Evolutionary conservation across 2,329 filamentous ascomycete genomes (phyloP).

Genomic region (Aspergillus pseudoglaucus): DNA sequence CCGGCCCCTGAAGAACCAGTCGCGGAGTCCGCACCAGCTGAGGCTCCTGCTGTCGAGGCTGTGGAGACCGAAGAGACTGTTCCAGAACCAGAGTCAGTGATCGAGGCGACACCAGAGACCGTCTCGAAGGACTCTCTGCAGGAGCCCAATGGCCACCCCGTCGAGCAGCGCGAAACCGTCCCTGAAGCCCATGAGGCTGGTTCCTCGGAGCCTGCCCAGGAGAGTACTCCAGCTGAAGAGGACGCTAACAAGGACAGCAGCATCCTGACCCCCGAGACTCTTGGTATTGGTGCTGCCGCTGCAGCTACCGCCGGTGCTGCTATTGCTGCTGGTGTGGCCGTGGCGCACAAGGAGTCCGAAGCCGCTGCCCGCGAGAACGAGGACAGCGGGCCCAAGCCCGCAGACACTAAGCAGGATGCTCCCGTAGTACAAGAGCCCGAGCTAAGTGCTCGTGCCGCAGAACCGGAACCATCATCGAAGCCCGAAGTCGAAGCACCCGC

Average conservation of each 20-base stretch:
- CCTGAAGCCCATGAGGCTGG: constrained; percentile 1
- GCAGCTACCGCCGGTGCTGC: constrained; percentile 19
- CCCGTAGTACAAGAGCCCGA: constrained; percentile 18
- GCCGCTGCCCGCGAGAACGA: constrained; percentile 8
- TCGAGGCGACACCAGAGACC: not conserved
- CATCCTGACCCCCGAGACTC: constrained; percentile 15
- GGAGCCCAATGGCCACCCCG: too few relatives aligned
- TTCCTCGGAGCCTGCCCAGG: constrained; percentile 4
- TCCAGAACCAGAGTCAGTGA: not conserved
- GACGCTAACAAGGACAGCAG: constrained; percentile 13
- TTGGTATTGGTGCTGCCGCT: constrained; percentile 22
- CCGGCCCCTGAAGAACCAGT: constrained; percentile 3
- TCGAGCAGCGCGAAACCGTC: not conserved
- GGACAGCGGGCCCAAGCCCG: constrained; percentile 12
- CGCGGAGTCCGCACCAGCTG: not conserved
- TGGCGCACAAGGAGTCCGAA: constrained; percentile 15
- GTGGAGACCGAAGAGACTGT: not conserved
- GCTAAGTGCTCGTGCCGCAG: constrained; percentile 24
- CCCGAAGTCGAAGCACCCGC: constrained; percentile 7
- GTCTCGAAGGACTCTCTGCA: not conserved
- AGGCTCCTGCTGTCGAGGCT: not conserved
- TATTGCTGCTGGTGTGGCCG: constrained; percentile 15
- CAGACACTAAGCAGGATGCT: constrained; percentile 17
- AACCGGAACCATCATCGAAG: constrained; percentile 82
- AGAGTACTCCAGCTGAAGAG: constrained; percentile 7